These are phyloP conservation scores for Pseudisothecium myosuroides DNA, from an alignment of 225 moss, liverwort and hornwort genomes.

Conservation along the genomic window DNA sequence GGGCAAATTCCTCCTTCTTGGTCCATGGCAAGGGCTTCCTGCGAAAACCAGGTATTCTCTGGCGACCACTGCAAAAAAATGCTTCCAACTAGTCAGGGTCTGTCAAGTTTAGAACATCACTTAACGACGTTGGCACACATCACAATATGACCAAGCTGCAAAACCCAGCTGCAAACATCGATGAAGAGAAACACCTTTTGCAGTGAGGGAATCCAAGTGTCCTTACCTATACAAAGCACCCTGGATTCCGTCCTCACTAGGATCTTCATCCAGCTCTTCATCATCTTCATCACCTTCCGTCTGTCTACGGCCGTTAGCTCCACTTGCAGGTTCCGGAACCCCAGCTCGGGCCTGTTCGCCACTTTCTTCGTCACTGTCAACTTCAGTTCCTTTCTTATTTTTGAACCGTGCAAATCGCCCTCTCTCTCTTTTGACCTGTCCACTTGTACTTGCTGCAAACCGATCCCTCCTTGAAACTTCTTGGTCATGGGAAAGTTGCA, in stretches of 20 bases:
- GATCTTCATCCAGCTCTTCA: conserved; percentile 11
- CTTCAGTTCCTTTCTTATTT: not conserved
- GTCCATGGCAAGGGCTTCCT: conserved; percentile 34
- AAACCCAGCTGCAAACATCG: not conserved
- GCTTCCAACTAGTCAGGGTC: not conserved
- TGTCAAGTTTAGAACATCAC: not conserved
- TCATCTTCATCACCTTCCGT: conserved; percentile 6
- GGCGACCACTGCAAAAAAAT: conserved; percentile 22
- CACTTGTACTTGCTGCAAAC: conserved; percentile 8
- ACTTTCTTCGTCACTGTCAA: not conserved
- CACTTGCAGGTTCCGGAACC: not conserved
- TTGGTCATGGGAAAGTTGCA: not conserved
- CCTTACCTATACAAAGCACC: not conserved
- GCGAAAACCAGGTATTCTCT: conserved; percentile 16
- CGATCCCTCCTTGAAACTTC: not conserved
- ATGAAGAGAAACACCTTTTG: not conserved
- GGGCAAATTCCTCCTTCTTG: conserved; percentile 8
- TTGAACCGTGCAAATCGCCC: not conserved
- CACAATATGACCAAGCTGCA: not conserved
- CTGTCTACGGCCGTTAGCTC: not conserved
- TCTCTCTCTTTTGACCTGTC: not conserved
- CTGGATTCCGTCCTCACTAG: not conserved
- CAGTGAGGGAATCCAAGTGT: not conserved
- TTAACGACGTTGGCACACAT: not conserved
- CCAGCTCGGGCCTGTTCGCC: not conserved